Evolutionary conservation across 306 rosid genomes (phyloP).

Genomic region (Cicer judaicum): DNA sequence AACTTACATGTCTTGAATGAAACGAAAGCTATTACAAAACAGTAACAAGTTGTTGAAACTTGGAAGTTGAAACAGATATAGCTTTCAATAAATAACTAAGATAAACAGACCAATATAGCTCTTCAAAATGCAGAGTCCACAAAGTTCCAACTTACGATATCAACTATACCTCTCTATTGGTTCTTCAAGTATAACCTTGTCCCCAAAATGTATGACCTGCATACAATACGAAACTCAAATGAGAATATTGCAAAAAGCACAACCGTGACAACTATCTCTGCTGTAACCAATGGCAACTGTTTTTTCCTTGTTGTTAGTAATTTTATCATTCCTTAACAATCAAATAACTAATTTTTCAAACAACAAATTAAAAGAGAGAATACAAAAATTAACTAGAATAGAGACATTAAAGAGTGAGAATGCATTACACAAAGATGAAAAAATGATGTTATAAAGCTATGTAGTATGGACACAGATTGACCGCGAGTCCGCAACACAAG

Average conservation of each 20-base stretch:
- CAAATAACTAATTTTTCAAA: not conserved
- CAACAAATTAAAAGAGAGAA: conserved; percentile 33
- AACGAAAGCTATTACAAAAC: conserved; percentile 10
- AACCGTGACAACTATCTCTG: conserved; percentile 12
- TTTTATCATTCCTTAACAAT: no score
- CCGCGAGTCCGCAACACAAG: no score
- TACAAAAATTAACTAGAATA: not conserved
- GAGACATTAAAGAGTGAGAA: not conserved
- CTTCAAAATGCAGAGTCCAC: conserved; percentile 35
- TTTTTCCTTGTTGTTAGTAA: no score
- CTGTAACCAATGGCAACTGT: not conserved
- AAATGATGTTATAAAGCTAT: not conserved
- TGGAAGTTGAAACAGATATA: conserved; percentile 25
- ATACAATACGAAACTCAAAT: conserved; percentile 21
- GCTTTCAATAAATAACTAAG: conserved; percentile 7
- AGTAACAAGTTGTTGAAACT: conserved; percentile 10
- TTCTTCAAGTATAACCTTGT: conserved; percentile 87
- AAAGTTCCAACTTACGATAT: conserved; percentile 29
- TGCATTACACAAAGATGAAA: conserved; percentile 1
- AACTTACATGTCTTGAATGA: conserved; percentile 20
- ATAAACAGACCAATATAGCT: conserved; percentile 14
- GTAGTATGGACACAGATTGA: no score
- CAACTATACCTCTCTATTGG: conserved; percentile 81
- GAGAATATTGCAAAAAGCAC: not conserved
- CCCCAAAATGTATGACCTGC: conserved; percentile 78